A percentile compares a stretch with the other conserved stretches of the same genome.
phyloP scores from a whole-genome alignment of 176 grass and related monocot species.

The Microstegium vimineum region DNA sequence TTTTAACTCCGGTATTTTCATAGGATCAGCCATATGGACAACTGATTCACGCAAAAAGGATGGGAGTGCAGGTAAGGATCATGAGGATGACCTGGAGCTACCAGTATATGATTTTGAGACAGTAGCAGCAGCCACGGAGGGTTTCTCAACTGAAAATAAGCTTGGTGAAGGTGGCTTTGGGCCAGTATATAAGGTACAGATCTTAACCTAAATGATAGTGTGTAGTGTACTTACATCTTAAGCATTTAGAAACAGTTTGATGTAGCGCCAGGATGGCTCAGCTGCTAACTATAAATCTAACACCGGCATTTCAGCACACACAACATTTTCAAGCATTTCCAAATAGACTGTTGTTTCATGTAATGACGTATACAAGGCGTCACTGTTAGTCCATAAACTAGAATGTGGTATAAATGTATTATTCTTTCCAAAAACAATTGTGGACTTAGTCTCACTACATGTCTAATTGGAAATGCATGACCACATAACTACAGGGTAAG shows the following conservation, averaged over 20 bases:
- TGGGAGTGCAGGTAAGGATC: conserved; percentile 35
- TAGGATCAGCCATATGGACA: conserved; percentile 31
- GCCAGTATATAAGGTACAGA: conserved; percentile 54
- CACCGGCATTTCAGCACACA: background rate
- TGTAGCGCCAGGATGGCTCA: background rate
- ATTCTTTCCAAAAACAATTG: background rate
- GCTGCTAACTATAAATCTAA: background rate
- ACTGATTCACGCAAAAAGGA: conserved; percentile 14
- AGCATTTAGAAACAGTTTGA: background rate
- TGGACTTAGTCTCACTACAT: background rate
- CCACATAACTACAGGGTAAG: conserved; percentile 40
- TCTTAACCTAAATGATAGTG: background rate
- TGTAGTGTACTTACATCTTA: background rate
- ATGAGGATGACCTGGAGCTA: conserved; percentile 42
- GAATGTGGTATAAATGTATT: background rate
- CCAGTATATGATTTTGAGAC: conserved; percentile 47
- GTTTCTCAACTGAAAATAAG: conserved; percentile 53
- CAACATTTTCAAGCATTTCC: background rate
- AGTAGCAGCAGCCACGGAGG: conserved; percentile 39
- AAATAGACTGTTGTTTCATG: background rate
- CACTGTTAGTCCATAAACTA: background rate
- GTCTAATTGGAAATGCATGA: conserved; percentile 1
- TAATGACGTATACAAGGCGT: background rate
- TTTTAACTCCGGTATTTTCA: background rate
- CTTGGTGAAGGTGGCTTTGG: conserved; percentile 69